Base-by-base conservation (phyloP, 2,329 filamentous ascomycete species). In the Lomentospora prolificans region DNA sequence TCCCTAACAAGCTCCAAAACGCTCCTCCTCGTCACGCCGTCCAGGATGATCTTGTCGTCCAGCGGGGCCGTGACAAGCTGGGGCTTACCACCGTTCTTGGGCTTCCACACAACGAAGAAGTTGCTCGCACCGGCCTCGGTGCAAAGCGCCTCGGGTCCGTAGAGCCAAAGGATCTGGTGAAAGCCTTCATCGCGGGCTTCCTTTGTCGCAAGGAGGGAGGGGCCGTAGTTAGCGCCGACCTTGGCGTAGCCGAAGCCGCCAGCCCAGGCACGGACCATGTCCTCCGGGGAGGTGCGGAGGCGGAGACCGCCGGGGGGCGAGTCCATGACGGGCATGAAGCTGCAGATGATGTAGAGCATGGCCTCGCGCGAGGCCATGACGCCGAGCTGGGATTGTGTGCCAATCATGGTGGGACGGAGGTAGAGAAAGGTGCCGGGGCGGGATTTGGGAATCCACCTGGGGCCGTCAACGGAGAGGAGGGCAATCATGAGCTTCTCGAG, bases 131-230 rank as follows among this genome's bases (percentile, higher is more conserved):
- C 91, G 2, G 91, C 91, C 74, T 96, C 91, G 2, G 91, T 96
- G 60, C 95, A 90, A 66, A 82, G 81, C 54, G 81, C 81, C 62
- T 92, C 78, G 41, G 81, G 70, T 1, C 90, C 90, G 65, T 95
- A 94, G 53, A 96, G 78, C 91, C 91, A 96, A n/a, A 96, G 79
- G 56, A 96, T 86, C 77, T 96, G 92, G 66, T 92, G 82, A 71
- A 84, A 96, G 0, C 92, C 91, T 41, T 80, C 73, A 9, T 73
- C 74, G 56, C 84, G 75, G 3, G 91, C 91, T 69, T 91, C 87
- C 17, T 79, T 78, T 51, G 90, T 90, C 3, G 89, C 88, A 55
- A 89, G 77, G 55, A 96, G 77, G 19, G 82, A 85, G 17, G 91
- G 91, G 0, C 91, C 91, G 69, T 96, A 96, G 76, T 96, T 96